These are phyloP conservation scores for Epichloe gansuensis DNA, from an alignment of 2,329 filamentous ascomycete genomes.

Conservation along the genomic window DNA sequence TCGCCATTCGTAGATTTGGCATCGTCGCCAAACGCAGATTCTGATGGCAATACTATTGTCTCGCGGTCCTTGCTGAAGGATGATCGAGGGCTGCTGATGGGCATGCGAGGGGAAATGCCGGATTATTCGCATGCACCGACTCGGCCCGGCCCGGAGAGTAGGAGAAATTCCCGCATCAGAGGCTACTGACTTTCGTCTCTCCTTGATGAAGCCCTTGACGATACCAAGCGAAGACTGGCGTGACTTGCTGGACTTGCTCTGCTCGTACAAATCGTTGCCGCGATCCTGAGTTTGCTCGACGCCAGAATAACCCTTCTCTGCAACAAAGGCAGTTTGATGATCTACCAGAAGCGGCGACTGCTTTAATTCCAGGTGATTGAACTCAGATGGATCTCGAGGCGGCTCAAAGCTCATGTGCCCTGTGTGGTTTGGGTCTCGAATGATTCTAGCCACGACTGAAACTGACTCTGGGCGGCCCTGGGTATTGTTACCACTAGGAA, in stretches of 20 bases:
- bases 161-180: conserved; percentile 20
- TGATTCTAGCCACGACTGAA: conserved; percentile 77
- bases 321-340: conserved; percentile 28
- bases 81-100: conserved; percentile 49
- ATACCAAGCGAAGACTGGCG: conserved; percentile 48
- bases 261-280: conserved; percentile 24
- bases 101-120: conserved; percentile 45
- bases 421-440: conserved; percentile 48
- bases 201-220: conserved; percentile 50
- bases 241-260: conserved; percentile 25
- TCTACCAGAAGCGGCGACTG: conserved; percentile 49
- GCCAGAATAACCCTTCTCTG: conserved; percentile 14
- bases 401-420: conserved; percentile 29
- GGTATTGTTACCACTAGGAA: conserved; percentile 20
- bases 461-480: conserved; percentile 57
- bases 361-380: conserved; percentile 38
- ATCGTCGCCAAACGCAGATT: conserved; percentile 36
- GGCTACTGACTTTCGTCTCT: conserved; percentile 40
- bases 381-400: conserved; percentile 31
- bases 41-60: conserved; percentile 28
- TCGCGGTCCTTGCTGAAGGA: conserved; percentile 34
- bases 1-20: conserved; percentile 28
- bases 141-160: conserved; percentile 36
- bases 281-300: conserved; percentile 26
- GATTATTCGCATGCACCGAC: conserved; percentile 31